Percentiles rank a stretch among this genome's conserved stretches.
phyloP scores from a whole-genome alignment of 2,329 filamentous ascomycete genomes.

The Colletotrichum agaves region DNA sequence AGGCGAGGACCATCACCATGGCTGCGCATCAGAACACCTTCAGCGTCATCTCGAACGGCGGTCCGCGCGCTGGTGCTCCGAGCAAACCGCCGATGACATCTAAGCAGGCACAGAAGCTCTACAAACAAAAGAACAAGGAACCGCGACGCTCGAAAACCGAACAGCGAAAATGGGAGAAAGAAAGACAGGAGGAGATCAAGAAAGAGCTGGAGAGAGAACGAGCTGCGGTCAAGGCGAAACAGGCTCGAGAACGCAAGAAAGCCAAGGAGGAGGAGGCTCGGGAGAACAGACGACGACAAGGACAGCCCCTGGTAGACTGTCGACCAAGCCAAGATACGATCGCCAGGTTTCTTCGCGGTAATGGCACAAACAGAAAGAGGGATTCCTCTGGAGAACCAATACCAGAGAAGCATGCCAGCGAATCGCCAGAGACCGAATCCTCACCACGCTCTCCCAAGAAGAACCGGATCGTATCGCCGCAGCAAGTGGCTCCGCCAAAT shows the following conservation, averaged over 20 bases:
- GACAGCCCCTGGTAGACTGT: slow-evolving; percentile 64
- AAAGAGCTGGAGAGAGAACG: slow-evolving; percentile 63
- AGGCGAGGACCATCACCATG: slow-evolving; percentile 43
- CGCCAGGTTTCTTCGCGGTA: slow-evolving; percentile 59
- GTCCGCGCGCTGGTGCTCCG: slow-evolving; percentile 40
- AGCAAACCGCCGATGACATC: slow-evolving; percentile 52
- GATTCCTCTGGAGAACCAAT: slow-evolving; percentile 27
- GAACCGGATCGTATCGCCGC: neutral
- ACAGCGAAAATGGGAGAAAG: slow-evolving; percentile 51
- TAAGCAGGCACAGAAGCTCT: slow-evolving; percentile 53
- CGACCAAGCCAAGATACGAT: slow-evolving; percentile 69
- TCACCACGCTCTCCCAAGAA: slow-evolving; percentile 1
- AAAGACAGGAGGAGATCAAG: slow-evolving; percentile 62
- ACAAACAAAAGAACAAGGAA: slow-evolving; percentile 49
- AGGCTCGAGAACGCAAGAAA: slow-evolving; percentile 65
- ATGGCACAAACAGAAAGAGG: slow-evolving; percentile 47
- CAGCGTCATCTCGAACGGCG: slow-evolving; percentile 52
- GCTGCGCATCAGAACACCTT: slow-evolving; percentile 55
- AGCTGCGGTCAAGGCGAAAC: slow-evolving; percentile 58
- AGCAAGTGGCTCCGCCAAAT: neutral
- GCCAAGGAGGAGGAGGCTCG: slow-evolving; percentile 61
- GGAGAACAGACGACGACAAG: slow-evolving; percentile 61
- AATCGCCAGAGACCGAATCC: slow-evolving; percentile 12
- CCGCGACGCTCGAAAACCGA: slow-evolving; percentile 57
- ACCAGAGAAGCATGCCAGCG: neutral